Evolutionary conservation across 495 filamentous ascomycete genomes (phyloP).

Genomic region (Penicillium tannophilum): DNA sequence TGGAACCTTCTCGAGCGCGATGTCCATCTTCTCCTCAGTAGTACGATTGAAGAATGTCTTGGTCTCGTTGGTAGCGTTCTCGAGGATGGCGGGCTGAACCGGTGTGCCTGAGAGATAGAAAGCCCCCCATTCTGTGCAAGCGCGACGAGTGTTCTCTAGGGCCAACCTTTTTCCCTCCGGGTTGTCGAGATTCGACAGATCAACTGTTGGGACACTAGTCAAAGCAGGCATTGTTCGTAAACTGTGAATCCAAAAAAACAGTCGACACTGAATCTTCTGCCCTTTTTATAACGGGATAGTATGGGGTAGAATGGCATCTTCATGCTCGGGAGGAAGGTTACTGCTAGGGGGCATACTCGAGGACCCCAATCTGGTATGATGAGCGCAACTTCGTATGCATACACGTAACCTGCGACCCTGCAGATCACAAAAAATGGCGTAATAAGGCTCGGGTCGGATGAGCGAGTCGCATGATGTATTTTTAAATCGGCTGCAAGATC

Average conservation of each 20-base stretch:
- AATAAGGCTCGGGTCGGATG: too few species aligned
- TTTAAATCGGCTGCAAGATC: too few species aligned
- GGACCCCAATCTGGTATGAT: too few species aligned
- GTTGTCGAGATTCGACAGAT: background rate
- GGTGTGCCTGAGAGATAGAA: background rate
- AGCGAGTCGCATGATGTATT: too few species aligned
- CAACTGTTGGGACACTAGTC: background rate
- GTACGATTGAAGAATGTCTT: background rate
- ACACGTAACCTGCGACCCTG: too few species aligned
- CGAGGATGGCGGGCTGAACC: background rate
- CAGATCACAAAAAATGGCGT: too few species aligned
- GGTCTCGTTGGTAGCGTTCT: background rate
- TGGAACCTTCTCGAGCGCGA: background rate
- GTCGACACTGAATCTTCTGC: background rate
- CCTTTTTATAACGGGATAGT: too few species aligned
- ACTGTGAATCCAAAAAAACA: background rate
- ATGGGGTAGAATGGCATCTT: too few species aligned
- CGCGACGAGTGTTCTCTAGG: background rate
- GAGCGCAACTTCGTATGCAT: too few species aligned
- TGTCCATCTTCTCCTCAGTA: background rate
- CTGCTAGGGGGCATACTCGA: too few species aligned
- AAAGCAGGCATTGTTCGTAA: background rate
- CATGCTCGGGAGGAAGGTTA: too few species aligned
- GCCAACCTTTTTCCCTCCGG: background rate
- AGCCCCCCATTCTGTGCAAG: background rate